Percentiles rank a stretch among this genome's conserved stretches.
Conservation (phyloP, 495 filamentous ascomycete genomes). For the Penicillium canescens region DNA sequence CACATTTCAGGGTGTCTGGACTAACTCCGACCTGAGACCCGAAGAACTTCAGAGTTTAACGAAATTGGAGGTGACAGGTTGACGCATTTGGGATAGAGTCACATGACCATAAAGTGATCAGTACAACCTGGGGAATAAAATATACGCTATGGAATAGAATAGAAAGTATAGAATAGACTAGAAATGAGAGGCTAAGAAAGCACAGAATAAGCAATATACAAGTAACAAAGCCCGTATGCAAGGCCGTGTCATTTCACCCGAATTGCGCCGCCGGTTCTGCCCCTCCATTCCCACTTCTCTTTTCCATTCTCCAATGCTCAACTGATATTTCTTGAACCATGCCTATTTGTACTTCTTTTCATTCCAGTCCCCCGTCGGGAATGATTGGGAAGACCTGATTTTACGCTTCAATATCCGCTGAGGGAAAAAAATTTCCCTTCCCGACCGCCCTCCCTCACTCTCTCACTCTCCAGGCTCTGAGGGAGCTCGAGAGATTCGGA, state of each 20-base stretch:
- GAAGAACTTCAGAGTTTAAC: too few species aligned
- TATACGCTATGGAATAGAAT: background rate
- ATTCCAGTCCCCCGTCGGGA: conserved; percentile 43
- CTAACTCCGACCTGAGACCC: too few species aligned
- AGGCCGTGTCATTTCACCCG: conserved; percentile 6
- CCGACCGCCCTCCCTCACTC: conserved; percentile 25
- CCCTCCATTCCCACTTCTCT: conserved; percentile 33
- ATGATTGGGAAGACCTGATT: conserved; percentile 47
- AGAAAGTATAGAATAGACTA: background rate
- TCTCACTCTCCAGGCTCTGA: conserved; percentile 16
- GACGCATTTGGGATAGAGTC: conserved; percentile 5
- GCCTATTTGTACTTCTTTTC: conserved; percentile 35
- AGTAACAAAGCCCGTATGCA: too few species aligned
- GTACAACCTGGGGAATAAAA: background rate
- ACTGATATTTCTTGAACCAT: conserved; percentile 33
- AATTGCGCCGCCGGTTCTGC: conserved; percentile 27
- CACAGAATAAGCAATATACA: too few species aligned
- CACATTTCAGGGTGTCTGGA: too few species aligned
- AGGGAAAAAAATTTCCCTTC: conserved; percentile 32
- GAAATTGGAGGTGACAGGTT: too few species aligned
- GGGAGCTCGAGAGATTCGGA: conserved; percentile 7
- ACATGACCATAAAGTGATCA: conserved; percentile 7
- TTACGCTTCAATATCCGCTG: conserved; percentile 11
- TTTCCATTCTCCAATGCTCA: conserved; percentile 26
- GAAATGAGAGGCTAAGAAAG: background rate